These are phyloP conservation scores for Metarhizium rileyi DNA, from an alignment of 2,329 filamentous ascomycete genomes.

Conservation along the genomic window DNA sequence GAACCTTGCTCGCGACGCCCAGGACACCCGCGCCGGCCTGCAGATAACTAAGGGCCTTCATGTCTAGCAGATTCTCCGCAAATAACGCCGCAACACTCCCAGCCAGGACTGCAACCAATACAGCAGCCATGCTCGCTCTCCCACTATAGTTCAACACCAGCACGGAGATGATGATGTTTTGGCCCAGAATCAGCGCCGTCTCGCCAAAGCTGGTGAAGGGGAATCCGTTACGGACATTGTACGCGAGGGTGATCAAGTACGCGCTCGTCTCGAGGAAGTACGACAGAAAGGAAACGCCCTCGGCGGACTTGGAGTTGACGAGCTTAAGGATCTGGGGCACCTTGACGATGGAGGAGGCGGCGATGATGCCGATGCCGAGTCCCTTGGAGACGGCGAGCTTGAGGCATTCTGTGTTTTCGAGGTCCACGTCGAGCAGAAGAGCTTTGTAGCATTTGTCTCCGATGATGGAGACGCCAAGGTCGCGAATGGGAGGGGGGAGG, in stretches of 20 bases:
- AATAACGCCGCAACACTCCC: constrained; percentile 62
- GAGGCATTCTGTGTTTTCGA: constrained; percentile 66
- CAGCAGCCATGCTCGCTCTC: constrained; percentile 55
- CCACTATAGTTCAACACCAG: constrained; percentile 79
- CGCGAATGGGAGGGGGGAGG: constrained; percentile 64
- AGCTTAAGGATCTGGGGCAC: constrained; percentile 95
- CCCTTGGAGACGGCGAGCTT: constrained; percentile 88
- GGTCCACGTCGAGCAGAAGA: constrained; percentile 76
- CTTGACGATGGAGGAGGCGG: constrained; percentile 84
- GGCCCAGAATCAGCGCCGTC: constrained; percentile 80
- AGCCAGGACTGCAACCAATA: constrained; percentile 70
- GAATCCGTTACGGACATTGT: constrained; percentile 84
- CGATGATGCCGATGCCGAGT: constrained; percentile 88
- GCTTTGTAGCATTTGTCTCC: constrained; percentile 77
- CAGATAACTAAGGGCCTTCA: constrained; percentile 59
- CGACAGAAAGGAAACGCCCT: constrained; percentile 78
- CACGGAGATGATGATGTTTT: constrained; percentile 84
- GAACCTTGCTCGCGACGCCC: constrained; percentile 82
- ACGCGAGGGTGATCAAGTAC: constrained; percentile 83
- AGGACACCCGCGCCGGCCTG: constrained; percentile 79
- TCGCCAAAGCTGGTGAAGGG: constrained; percentile 97
- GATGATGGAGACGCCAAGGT: constrained; percentile 69
- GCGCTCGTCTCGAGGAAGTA: constrained; percentile 86
- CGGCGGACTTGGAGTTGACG: constrained; percentile 65
- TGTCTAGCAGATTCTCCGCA: constrained; percentile 51